Percentiles rank a stretch among this genome's conserved stretches.
Evolutionary conservation across 371 early-diverging fungal genomes (phyloP).

Genomic region (Umbelopsis sp.): DNA sequence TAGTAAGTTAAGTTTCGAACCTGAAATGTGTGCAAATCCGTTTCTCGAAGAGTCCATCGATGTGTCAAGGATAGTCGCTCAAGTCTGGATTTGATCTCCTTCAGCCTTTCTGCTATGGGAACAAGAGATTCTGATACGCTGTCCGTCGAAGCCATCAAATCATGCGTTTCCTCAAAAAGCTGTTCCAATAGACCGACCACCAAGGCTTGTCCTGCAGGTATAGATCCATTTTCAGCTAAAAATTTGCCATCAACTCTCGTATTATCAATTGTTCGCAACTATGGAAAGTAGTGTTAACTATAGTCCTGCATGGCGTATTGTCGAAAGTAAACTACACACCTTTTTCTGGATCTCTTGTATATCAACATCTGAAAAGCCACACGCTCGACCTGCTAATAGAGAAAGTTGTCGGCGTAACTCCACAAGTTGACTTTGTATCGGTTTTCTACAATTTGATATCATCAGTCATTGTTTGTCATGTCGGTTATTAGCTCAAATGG

Average conservation of each 20-base stretch:
- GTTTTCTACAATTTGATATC: conserved; percentile 43
- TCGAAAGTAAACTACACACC: conserved; percentile 24
- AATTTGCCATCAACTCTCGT: conserved; percentile 64
- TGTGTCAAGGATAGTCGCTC: conserved; percentile 75
- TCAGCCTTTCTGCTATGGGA: conserved; percentile 75
- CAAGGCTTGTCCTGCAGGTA: conserved; percentile 80
- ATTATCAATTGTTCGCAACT: conserved; percentile 72
- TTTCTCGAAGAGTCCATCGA: conserved; percentile 84
- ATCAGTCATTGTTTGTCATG: background rate
- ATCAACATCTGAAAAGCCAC: conserved; percentile 48
- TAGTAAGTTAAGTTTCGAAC: conserved; percentile 27
- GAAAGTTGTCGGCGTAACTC: conserved; percentile 66
- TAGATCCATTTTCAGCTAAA: conserved; percentile 50
- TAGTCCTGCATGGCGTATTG: background rate
- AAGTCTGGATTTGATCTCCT: conserved; percentile 73
- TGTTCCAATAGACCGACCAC: conserved; percentile 85
- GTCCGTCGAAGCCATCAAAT: conserved; percentile 78
- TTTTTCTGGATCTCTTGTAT: conserved; percentile 64
- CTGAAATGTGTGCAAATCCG: conserved; percentile 83
- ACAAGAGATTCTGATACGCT: conserved; percentile 67
- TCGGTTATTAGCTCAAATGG: background rate
- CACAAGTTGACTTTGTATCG: conserved; percentile 66
- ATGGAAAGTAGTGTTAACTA: background rate
- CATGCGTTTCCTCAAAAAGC: conserved; percentile 80
- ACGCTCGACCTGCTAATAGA: conserved; percentile 47